Evolutionary conservation across 768 basidiomycete genomes (phyloP), one percentile per base, ranked within the genome.

Genomic region (Suillus spraguei): DNA sequence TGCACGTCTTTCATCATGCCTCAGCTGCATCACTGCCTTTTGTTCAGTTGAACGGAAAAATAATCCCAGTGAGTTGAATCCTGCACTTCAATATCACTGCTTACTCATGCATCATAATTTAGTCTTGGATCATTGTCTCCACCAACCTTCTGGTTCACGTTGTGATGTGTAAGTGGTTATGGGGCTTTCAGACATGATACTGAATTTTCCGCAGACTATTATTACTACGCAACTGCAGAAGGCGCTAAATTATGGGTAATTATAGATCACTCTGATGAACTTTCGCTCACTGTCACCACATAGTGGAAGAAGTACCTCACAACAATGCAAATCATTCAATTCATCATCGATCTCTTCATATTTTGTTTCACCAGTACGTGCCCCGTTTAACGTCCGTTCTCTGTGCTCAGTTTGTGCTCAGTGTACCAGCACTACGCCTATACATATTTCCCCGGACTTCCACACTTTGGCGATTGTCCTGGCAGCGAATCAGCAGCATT

Each of bases 1-100:
- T 99, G 67, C 96, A 98, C 78, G 95, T 99, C 64, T 97, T 96
- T 82, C 96, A 97, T 76, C 96, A 99, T 79, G 92, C 96, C 59
- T 96, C 95, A 9, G 97, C 96, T 58, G 95, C 94, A 58, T 77
- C 96, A 64, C 83, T 99, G 62, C 97, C 95, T 79, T 97, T 87
- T 75, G 91, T 92, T 60, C 95, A 98, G 77, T 82, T 99, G 68
- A 89, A 96, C 69, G 94, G 93, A 65, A 86, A 85, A 73, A 94
- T 96, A 52, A 94, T 90, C 67, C 89, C 95, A 63, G 94, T 95
- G 76, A 68, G 91, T 82, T 42, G 49, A 35, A n/a, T 49, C 20
- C 22, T 10, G 44, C 20, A 49, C 39, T 17, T 33, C 8, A 9
- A 20, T 17, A 20, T 14, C 54, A 5, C 33, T 10, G 10, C 46